Conservation (phyloP, 2,329 filamentous ascomycete species). For the Stagonosporopsis tanaceti region DNA sequence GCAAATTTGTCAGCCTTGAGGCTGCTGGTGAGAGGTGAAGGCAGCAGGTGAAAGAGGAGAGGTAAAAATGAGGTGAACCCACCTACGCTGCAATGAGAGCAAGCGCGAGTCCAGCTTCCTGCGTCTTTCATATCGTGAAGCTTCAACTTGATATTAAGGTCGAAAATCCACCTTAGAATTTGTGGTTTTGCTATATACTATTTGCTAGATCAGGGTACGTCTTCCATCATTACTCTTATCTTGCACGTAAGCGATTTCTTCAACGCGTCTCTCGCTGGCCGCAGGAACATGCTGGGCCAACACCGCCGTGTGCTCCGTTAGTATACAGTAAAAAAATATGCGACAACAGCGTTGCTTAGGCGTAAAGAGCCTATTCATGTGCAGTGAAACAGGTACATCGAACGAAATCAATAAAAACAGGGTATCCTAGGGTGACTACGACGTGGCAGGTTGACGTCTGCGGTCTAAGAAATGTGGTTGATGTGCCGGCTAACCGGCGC, state of each 20-base stretch:
- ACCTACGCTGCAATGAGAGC: neutral
- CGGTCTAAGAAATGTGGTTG: neutral
- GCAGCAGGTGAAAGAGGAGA: too few relatives aligned
- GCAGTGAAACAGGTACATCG: neutral
- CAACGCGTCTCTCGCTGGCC: neutral
- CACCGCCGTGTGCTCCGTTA: neutral
- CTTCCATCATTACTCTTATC: neutral
- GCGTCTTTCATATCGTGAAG: neutral
- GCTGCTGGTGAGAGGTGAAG: too few relatives aligned
- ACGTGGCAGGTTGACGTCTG: neutral
- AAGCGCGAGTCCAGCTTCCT: neutral
- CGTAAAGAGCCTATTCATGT: neutral
- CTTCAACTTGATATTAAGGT: neutral
- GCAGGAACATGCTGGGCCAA: neutral
- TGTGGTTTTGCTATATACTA: constrained; percentile 2
- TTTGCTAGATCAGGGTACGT: neutral
- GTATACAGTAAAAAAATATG: neutral
- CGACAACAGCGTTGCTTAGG: neutral
- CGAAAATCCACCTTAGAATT: neutral
- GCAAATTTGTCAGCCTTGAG: too few relatives aligned
- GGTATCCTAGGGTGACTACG: constrained; percentile 11
- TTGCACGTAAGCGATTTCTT: neutral
- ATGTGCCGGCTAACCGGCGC: constrained; percentile 8
- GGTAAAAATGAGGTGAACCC: too few relatives aligned
- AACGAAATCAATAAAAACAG: constrained; percentile 2